Evolutionary conservation across 139 green algal species (phyloP), one percentile per base, ranked within the genome.

Genomic region (Picochlorum sp.): DNA sequence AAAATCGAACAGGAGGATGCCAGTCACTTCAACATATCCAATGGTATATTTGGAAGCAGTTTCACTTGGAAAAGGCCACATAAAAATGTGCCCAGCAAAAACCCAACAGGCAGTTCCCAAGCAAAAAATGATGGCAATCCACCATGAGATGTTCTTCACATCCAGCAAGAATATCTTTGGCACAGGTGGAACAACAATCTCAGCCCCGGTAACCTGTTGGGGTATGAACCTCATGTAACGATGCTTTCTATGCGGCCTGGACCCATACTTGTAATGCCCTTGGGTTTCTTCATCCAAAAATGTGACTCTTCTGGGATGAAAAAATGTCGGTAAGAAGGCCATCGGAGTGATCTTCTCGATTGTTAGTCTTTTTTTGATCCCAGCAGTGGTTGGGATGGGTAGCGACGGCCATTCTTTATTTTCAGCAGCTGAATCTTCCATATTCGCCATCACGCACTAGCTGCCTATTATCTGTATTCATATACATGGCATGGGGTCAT

Each of bases 61-160:
- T 52, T n/a, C 15, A 2, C 16, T 20, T 23, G 45, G 18, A 20
- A n/a, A 23, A 30, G 56, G 58, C n/a, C n/a, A 16, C 58, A 64
- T 56, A 20, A 16, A 9, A 13, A 55, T 55, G 16, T 64, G 58
- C 21, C 58, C 58, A 28, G 56, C 55, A 9, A 64, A 16, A 8
- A 64, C 21, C 58, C 58, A 64, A 16, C 20, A 45, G 6, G 55
- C 55, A 28, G 58, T 55, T 57, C 58, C 58, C 23, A 64, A 18
- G 21, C 18, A 44, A 30, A 64, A 64, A 28, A 50, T 55, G 11
- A 64, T 23, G 21, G 58, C 58, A 30, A 64, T 23, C 11, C 55
- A 23, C 58, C 58, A 64, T 28, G 18, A 55, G 16, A 64, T 64
- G 21, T 52, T 64, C 11, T 15, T 18, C n/a, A 24, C 56, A 8